Conservation (phyloP, 108 stramenopile genomes). For the Nitzschia sp. region DNA sequence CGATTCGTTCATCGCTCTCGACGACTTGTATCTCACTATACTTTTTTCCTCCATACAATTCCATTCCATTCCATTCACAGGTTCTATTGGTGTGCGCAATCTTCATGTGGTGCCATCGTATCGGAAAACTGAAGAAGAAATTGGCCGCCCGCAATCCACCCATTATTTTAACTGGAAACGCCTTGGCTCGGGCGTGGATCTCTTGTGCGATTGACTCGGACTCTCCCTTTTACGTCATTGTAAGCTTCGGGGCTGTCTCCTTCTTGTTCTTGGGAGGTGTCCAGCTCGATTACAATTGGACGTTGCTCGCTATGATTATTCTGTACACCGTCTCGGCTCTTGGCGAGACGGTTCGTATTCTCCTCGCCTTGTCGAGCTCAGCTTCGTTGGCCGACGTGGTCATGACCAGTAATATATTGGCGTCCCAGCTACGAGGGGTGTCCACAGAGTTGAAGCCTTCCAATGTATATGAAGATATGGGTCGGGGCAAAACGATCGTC, state of each 20-base stretch:
- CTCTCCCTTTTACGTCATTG: constrained; percentile 15
- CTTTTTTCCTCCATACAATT: neutral
- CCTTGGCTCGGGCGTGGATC: constrained; percentile 14
- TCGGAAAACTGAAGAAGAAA: neutral
- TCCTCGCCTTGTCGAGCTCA: constrained; percentile 4
- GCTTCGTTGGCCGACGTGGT: constrained; percentile 8
- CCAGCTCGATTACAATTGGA: constrained; percentile 23
- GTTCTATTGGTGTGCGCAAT: neutral
- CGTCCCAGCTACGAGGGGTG: constrained; percentile 7
- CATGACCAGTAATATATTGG: constrained; percentile 5
- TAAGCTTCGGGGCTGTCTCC: constrained; percentile 10
- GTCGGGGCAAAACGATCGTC: constrained; percentile 21
- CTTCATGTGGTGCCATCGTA: constrained; percentile 9
- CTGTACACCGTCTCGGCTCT: constrained; percentile 7
- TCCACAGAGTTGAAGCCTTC: constrained; percentile 17
- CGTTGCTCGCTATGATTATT: constrained; percentile 25
- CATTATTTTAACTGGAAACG: neutral
- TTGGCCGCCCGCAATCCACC: constrained; percentile 7
- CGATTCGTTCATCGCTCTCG: neutral
- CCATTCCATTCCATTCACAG: constrained; percentile 1
- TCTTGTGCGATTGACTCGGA: constrained; percentile 26
- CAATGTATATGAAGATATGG: constrained; percentile 36
- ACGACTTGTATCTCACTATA: neutral
- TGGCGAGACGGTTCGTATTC: constrained; percentile 18
- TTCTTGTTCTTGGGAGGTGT: constrained; percentile 33